phyloP scores from a whole-genome alignment of 768 basidiomycete genomes.

The Suillus weaverae region DNA sequence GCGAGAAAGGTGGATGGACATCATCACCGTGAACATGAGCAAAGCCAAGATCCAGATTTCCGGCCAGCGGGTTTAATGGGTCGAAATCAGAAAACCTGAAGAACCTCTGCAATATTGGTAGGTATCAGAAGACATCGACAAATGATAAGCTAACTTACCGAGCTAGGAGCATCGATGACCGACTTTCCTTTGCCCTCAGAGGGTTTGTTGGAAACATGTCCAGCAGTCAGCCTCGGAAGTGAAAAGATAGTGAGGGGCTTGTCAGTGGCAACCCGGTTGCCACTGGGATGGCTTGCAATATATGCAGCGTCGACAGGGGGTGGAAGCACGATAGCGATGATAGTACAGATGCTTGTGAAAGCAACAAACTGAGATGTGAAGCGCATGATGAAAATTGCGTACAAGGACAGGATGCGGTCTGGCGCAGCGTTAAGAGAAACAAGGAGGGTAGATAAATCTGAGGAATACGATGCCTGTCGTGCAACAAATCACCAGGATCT shows the following conservation, averaged over 20 bases:
- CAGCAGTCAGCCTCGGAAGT: background rate
- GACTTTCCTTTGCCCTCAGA: background rate
- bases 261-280: conserved; percentile 5
- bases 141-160: background rate
- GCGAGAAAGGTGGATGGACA: background rate
- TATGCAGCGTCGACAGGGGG: conserved; percentile 41
- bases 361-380: conserved; percentile 48
- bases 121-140: background rate
- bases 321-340: conserved; percentile 44
- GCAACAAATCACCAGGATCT: conserved; percentile 57
- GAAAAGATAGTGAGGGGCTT: background rate
- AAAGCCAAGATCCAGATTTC: background rate
- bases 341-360: conserved; percentile 45
- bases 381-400: conserved; percentile 43
- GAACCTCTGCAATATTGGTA: background rate
- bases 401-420: conserved; percentile 16
- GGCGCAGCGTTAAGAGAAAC: conserved; percentile 9
- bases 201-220: background rate
- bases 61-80: background rate
- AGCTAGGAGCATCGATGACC: background rate
- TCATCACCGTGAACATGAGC: background rate
- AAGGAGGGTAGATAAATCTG: background rate
- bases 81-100: background rate
- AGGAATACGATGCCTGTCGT: conserved; percentile 1
- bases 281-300: conserved; percentile 24